phyloP scores from a whole-genome alignment of 2,329 filamentous ascomycete genomes.

The Didymella lethalis region DNA sequence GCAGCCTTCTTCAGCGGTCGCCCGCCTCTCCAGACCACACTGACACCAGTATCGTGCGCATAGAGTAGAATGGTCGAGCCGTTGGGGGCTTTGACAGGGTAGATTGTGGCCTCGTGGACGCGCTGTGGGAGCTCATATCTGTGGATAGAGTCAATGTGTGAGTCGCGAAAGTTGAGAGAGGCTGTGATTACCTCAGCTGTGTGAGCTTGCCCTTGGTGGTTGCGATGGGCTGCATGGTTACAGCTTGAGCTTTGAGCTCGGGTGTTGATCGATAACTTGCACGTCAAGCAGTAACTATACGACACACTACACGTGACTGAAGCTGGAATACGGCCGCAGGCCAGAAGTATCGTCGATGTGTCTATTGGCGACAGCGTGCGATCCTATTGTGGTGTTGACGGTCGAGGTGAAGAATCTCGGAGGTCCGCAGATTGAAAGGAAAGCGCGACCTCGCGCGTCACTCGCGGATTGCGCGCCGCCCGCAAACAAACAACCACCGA shows the following conservation, averaged over 20 bases:
- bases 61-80: constrained; percentile 69
- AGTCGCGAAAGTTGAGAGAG: not conserved
- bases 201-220: constrained; percentile 43
- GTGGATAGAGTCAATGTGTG: not conserved
- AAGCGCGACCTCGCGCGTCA: constrained; percentile 34
- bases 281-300: not conserved
- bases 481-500: constrained; percentile 27
- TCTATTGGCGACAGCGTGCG: not conserved
- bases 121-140: constrained; percentile 69
- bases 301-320: not conserved
- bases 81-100: constrained; percentile 66
- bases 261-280: not conserved
- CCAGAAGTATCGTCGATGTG: not conserved
- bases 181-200: constrained; percentile 39
- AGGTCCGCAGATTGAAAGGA: constrained; percentile 28
- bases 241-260: constrained; percentile 11
- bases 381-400: not conserved
- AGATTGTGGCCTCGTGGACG: constrained; percentile 63
- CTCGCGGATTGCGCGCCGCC: constrained; percentile 25
- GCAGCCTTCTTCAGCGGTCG: constrained; percentile 53
- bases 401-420: constrained; percentile 22
- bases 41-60: constrained; percentile 65
- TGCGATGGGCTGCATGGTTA: constrained; percentile 76
- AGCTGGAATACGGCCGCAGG: no score
- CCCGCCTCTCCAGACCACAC: constrained; percentile 68